Evolutionary conservation across 352 stramenopile genomes (phyloP).

Genomic region (Phytopythium delawarense): DNA sequence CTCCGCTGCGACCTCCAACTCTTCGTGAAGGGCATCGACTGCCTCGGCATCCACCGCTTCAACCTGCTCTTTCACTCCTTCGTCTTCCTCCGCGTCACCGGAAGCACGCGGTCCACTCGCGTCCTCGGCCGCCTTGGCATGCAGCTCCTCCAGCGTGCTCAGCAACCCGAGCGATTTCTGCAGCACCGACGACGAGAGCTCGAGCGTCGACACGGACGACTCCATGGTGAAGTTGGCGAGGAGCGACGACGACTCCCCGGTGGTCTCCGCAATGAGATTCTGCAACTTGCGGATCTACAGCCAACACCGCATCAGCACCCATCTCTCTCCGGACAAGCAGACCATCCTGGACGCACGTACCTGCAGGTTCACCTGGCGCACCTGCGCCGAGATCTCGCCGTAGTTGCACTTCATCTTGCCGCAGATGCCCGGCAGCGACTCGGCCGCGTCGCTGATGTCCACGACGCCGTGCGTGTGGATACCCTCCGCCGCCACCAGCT

Average conservation of each 20-base stretch:
- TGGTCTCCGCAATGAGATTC: conserved; percentile 14
- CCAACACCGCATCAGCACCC: no score
- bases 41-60: not conserved
- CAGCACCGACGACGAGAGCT: conserved; percentile 47
- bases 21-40: not conserved
- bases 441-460: conserved; percentile 49
- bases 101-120: not conserved
- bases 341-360: not conserved
- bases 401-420: conserved; percentile 73
- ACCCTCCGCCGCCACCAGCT: conserved; percentile 32
- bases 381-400: conserved; percentile 35
- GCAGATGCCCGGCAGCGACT: conserved; percentile 59
- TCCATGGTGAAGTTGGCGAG: conserved; percentile 51
- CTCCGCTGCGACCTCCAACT: not conserved
- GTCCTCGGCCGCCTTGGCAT: not conserved
- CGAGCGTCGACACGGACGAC: conserved; percentile 48
- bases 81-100: conserved; percentile 16
- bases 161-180: conserved; percentile 57
- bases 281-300: conserved; percentile 19
- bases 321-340: not conserved
- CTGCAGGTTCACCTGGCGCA: conserved; percentile 50
- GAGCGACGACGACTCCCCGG: conserved; percentile 19
- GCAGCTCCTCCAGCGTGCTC: conserved; percentile 31
- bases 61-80: conserved; percentile 17
- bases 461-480: conserved; percentile 68